A percentile compares a stretch with the other conserved stretches of the same genome.
Evolutionary conservation across 2,329 filamentous ascomycete genomes (phyloP).

Genomic region (Didymella arachidicola): DNA sequence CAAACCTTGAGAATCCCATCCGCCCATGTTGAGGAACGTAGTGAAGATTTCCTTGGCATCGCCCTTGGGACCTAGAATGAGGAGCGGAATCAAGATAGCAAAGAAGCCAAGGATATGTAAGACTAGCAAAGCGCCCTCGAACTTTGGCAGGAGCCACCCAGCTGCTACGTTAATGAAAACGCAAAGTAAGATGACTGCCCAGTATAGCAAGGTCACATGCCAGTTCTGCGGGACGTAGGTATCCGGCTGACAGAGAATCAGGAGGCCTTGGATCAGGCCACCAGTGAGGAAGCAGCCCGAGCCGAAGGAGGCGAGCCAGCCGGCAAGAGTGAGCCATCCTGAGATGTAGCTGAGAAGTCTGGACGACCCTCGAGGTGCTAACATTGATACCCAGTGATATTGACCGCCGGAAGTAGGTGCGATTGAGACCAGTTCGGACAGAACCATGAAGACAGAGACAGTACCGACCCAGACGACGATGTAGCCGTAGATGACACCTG

Average conservation of each 20-base stretch:
- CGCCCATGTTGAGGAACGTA: slow-evolving; percentile 56
- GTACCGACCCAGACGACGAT: slow-evolving; percentile 41
- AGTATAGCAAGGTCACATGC: slow-evolving; percentile 60
- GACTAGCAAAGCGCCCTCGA: slow-evolving; percentile 58
- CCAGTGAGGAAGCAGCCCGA: slow-evolving; percentile 38
- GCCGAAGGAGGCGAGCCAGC: slow-evolving; percentile 51
- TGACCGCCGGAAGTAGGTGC: slow-evolving; percentile 47
- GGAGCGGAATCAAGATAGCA: slow-evolving; percentile 57
- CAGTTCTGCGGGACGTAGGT: slow-evolving; percentile 53
- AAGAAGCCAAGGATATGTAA: slow-evolving; percentile 61
- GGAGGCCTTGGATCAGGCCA: slow-evolving; percentile 41
- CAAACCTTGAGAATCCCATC: slow-evolving; percentile 54
- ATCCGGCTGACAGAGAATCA: slow-evolving; percentile 49
- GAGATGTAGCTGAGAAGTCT: slow-evolving; percentile 54
- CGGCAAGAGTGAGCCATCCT: slow-evolving; percentile 53
- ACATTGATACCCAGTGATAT: slow-evolving; percentile 51
- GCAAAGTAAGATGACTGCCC: slow-evolving; percentile 52
- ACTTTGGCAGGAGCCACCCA: slow-evolving; percentile 54
- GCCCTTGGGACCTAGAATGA: slow-evolving; percentile 52
- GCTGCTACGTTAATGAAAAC: slow-evolving; percentile 56
- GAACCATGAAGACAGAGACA: slow-evolving; percentile 36
- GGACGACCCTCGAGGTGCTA: slow-evolving; percentile 49
- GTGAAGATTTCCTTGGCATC: slow-evolving; percentile 54
- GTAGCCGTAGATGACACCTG: slow-evolving; percentile 45
- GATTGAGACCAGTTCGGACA: slow-evolving; percentile 47